Base-by-base conservation (phyloP, 129 eudicot genomes). In the Pseudognaphalium luteoalbum region DNA sequence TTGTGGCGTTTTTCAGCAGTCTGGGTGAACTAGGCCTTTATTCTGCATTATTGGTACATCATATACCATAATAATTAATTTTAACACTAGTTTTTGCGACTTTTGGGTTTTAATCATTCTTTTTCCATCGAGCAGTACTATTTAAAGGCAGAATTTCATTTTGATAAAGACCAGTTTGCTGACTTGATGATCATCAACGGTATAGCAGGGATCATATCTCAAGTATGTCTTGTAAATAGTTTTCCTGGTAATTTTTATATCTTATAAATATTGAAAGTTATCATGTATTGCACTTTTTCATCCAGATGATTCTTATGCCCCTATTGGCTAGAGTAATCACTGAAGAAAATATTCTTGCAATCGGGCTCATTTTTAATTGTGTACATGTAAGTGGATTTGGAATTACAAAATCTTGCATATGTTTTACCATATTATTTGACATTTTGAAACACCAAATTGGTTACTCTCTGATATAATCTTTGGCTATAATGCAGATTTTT, bases 281-380 rank as follows among this genome's bases (percentile, higher is more conserved):
- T 44, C 59, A 79, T 65, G 44, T 50, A 37, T 28, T 30, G 17
- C 11, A 60, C 62, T 74, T 14, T 65, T 80, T 75, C 87, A 63
- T 80, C 75, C 88, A 92, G 98, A 85, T 92, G 81, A 66, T 90
- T 71, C 76, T 92, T 51, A 88, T 92, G 98, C 98, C 98, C 28
- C 20, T 83, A 17, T 62, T 92, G 76, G 91, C 93, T 79, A 88
- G 85, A 30, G 86, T 83, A 17, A 29, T 92, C 2, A 87, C 68
- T 8, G 98, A 90, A 82, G 94, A 85, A 71, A 92, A 83, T 71
- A 81, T 92, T 85, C 90, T 92, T 44, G 83, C 98, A 47, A 59
- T 78, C 32, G 96, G 94, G 21, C 94, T 90, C 35, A 42, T 90
- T 51, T 92, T 90, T 68, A 63, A 70, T 80, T 83, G 84, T 78